Base-by-base conservation (phyloP, 495 filamentous ascomycete genomes). In the Parathielavia appendiculata region DNA sequence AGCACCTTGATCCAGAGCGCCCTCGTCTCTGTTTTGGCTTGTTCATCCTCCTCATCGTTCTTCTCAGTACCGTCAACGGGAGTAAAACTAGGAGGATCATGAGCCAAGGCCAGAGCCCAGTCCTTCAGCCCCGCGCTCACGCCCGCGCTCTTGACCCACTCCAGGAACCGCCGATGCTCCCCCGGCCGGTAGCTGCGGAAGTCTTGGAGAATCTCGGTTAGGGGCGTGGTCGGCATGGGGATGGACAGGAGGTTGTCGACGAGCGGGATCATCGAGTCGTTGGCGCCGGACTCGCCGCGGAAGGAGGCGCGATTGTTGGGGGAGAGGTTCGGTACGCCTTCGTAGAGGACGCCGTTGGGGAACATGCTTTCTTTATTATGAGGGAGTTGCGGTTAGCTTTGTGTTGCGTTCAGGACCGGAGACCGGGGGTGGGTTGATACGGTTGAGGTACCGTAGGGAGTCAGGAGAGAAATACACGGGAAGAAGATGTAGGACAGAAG, bases 271-370 rank as follows among this genome's bases (percentile, higher is more conserved):
- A 88, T 67, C 73, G 83, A 86, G 72, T 96, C 91, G 69, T 96
- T 96, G 55, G 91, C 91, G 10, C 91, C 91, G 35, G 84, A 88
- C 70, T 95, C 91, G 48, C 91, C 91, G 7, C 91, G 84, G 76
- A 93, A 95, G 55, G 74, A 81, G 54, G 89, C 69, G 0, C 85
- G 86, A 57, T 86, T 80, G 39, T 59, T 68, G 34, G 88, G 83
- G 26, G 26, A 30, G 48, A 85, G 87, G 66, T 92, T 88, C 38
- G 86, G 86, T 4, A 90, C 78, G 20, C 89, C 90, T 67, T 92
- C 86, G 71, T 96, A 96, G 54, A 93, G 70, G 4, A 96, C 91
- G 2, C 91, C 91, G 49, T 87, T 76, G 3, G 91, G 91, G 69
- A 96, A 96, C 91, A 96, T 96, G 46, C 81, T 83, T 69, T 96